Evolutionary conservation across 306 rosid species (phyloP).

Genomic region (Cicer yamashitae): DNA sequence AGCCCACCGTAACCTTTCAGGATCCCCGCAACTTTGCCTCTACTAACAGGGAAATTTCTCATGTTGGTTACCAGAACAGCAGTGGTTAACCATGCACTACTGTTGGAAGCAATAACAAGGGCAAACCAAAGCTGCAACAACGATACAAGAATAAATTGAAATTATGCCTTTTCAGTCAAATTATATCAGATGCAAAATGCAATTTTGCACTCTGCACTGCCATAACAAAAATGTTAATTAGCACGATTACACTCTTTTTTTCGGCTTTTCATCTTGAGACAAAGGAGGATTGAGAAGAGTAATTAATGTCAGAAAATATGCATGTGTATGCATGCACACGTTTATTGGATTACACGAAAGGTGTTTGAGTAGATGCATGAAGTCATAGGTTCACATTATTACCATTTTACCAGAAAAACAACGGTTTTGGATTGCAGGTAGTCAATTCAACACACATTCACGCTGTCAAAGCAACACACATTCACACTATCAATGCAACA

Average conservation of each 20-base stretch:
- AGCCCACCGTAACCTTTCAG: constrained; percentile 82
- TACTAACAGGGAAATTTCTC: constrained; percentile 78
- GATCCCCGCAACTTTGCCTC: constrained; percentile 75
- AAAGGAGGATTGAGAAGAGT: not conserved
- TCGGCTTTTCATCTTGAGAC: not conserved
- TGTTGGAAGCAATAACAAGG: constrained; percentile 70
- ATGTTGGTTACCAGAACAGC: constrained; percentile 83
- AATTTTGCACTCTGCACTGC: constrained; percentile 6
- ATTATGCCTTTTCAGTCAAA: constrained; percentile 13
- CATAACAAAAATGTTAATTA: not conserved
- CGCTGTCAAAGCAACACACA: not conserved
- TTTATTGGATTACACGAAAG: not conserved
- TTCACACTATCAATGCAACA: not conserved
- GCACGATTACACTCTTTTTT: not conserved
- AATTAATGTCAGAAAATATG: not conserved
- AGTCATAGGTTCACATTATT: constrained; percentile 1
- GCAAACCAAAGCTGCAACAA: constrained; percentile 71
- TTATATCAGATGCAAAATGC: constrained; percentile 2
- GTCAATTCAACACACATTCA: not conserved
- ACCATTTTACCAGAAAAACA: not conserved
- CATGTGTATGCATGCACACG: not conserved
- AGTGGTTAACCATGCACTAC: constrained; percentile 76
- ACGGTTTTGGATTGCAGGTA: not conserved
- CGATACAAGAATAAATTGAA: not conserved
- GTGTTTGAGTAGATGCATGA: not conserved